phyloP scores from a whole-genome alignment of 441 rosid species.

The Euphorbia corollata region DNA sequence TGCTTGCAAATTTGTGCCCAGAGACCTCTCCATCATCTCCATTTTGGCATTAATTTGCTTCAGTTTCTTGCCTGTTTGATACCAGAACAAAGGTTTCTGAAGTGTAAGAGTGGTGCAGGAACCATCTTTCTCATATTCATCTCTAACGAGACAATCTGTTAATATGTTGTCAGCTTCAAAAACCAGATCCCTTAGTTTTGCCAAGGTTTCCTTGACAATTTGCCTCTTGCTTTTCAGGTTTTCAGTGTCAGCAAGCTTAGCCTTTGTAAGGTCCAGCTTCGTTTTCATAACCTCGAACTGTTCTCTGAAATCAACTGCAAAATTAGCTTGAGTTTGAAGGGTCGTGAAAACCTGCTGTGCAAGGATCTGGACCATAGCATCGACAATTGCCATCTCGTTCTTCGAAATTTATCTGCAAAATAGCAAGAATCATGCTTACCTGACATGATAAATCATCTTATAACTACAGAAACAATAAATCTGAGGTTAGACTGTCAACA shows the following conservation, averaged over 20 bases:
- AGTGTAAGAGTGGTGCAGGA: constrained; percentile 7
- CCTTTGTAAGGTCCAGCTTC: constrained; percentile 10
- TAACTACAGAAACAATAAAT: not conserved
- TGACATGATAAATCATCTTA: not conserved
- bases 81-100: not conserved
- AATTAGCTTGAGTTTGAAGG: not conserved
- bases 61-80: constrained; percentile 17
- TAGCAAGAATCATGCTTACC: not conserved
- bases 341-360: constrained; percentile 12
- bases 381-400: constrained; percentile 3
- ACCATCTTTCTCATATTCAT: constrained; percentile 5
- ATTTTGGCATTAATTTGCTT: constrained; percentile 9
- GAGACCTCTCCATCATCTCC: constrained; percentile 9
- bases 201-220: not conserved
- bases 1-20: constrained; percentile 1
- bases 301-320: constrained; percentile 9
- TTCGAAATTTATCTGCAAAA: not conserved
- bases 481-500: not conserved
- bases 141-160: constrained; percentile 11
- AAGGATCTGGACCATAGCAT: constrained; percentile 9
- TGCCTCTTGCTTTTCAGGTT: constrained; percentile 1
- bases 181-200: not conserved
- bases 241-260: constrained; percentile 14
- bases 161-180: constrained; percentile 17
- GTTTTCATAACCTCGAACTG: constrained; percentile 14